These are phyloP conservation scores for Tieghemiomyces parasiticus DNA, from an alignment of 192 early-diverging fungal species.

Conservation along the genomic window DNA sequence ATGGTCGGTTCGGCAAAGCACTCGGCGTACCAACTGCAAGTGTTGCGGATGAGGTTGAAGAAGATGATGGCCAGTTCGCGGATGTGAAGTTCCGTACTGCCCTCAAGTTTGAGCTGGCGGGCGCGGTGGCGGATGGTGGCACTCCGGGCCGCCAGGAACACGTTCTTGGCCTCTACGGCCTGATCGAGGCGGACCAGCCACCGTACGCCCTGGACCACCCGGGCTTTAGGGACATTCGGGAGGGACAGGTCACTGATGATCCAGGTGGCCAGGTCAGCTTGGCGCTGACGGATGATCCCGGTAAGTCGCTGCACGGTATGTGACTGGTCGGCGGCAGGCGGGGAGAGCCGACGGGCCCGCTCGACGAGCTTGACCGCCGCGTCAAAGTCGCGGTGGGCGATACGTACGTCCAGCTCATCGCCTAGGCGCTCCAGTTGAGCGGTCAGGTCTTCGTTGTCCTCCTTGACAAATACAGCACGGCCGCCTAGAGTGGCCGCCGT, in stretches of 20 bases:
- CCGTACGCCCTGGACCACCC: constrained; percentile 63
- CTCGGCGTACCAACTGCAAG: constrained; percentile 88
- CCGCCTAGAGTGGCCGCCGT: background rate
- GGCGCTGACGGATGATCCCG: constrained; percentile 22
- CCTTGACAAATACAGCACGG: constrained; percentile 5
- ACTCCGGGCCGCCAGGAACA: constrained; percentile 67
- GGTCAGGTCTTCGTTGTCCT: background rate
- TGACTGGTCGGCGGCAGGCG: constrained; percentile 14
- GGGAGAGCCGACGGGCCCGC: constrained; percentile 14
- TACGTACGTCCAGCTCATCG: constrained; percentile 83
- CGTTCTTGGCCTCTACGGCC: constrained; percentile 68
- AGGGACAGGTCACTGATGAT: constrained; percentile 61
- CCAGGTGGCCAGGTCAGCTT: constrained; percentile 30
- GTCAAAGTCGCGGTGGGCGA: constrained; percentile 85
- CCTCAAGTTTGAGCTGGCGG: constrained; percentile 72
- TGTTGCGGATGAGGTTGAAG: constrained; percentile 85
- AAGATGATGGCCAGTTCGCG: constrained; percentile 72
- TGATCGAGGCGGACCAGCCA: constrained; percentile 64
- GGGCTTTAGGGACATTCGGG: constrained; percentile 61
- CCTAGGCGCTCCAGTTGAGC: constrained; percentile 56
- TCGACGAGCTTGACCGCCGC: constrained; percentile 42
- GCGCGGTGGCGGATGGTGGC: constrained; percentile 51
- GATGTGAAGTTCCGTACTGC: constrained; percentile 74
- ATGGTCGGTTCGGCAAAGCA: constrained; percentile 80
- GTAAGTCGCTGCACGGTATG: constrained; percentile 18